A percentile compares a stretch with the other conserved stretches of the same genome.
These are phyloP conservation scores for Epichloe bromicola DNA, from an alignment of 2,329 filamentous ascomycete species.

Conservation along the genomic window DNA sequence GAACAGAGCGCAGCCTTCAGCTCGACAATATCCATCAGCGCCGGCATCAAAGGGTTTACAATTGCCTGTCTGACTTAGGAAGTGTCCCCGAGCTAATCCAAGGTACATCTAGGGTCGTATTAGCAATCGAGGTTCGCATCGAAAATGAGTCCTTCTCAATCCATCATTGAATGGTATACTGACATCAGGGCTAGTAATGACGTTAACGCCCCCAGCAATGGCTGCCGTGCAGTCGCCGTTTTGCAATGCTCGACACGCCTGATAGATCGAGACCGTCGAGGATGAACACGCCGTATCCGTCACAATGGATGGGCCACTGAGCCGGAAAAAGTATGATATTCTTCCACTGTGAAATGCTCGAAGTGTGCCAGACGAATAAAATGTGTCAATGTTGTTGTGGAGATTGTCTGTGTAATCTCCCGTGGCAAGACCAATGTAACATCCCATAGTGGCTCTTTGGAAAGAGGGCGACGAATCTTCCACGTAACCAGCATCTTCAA, in stretches of 20 bases:
- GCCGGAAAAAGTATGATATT: background rate
- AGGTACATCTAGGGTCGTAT: conserved; percentile 27
- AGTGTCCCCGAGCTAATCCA: conserved; percentile 51
- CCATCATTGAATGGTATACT: background rate
- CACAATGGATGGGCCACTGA: background rate
- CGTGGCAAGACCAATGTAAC: background rate
- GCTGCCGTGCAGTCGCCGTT: conserved; percentile 48
- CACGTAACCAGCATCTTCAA: background rate
- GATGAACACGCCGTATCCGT: background rate
- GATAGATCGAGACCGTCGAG: background rate
- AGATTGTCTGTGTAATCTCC: background rate
- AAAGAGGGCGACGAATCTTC: background rate
- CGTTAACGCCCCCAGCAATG: conserved; percentile 49
- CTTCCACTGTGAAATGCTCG: background rate
- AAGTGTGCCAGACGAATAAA: background rate
- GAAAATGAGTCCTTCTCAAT: no score
- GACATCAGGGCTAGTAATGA: conserved; percentile 53
- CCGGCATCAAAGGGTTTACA: conserved; percentile 33
- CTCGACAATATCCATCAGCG: conserved; percentile 46
- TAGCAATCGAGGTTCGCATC: no score
- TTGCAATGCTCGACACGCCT: background rate
- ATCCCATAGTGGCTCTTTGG: background rate
- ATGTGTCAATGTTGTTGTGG: background rate
- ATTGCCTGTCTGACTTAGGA: conserved; percentile 31
- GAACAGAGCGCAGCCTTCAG: conserved; percentile 33